Percentiles rank a stretch among this genome's conserved stretches.
Conservation (phyloP, 192 early-diverging fungal species). For the Oehlia diaphana region DNA sequence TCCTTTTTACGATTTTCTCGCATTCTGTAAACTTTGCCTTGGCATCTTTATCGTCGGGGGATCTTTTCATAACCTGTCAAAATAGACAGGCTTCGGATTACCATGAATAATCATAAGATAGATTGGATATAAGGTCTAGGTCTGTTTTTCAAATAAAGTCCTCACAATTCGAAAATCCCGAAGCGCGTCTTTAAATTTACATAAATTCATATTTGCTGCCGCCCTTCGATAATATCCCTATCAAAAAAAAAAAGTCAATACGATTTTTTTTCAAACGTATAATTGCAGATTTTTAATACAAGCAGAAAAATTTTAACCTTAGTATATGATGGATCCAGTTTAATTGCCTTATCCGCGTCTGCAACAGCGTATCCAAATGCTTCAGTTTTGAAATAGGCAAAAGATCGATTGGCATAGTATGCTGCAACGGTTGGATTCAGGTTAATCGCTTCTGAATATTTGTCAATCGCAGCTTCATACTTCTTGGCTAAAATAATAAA, state of each 20-base stretch:
- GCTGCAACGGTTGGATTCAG: conserved; percentile 80
- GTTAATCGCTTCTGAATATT: conserved; percentile 88
- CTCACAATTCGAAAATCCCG: conserved; percentile 67
- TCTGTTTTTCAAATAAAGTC: not conserved
- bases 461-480: conserved; percentile 85
- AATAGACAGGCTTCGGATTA: conserved; percentile 25
- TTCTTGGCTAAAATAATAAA: conserved; percentile 47
- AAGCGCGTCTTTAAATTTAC: conserved; percentile 81
- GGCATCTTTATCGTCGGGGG: conserved; percentile 80
- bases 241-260: not conserved
- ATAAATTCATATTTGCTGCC: conserved; percentile 82
- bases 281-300: not conserved
- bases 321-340: conserved; percentile 65
- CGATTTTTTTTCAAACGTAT: not conserved
- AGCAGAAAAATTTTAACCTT: conserved; percentile 40
- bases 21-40: conserved; percentile 80
- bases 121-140: not conserved
- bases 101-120: conserved; percentile 17
- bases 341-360: conserved; percentile 72
- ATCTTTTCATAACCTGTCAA: conserved; percentile 64
- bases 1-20: conserved; percentile 84
- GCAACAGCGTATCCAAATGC: conserved; percentile 78
- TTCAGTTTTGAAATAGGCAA: conserved; percentile 84
- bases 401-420: conserved; percentile 91
- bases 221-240: conserved; percentile 95